These are phyloP conservation scores for Phylloporus sp. DNA, from an alignment of 768 basidiomycete species.

Conservation along the genomic window DNA sequence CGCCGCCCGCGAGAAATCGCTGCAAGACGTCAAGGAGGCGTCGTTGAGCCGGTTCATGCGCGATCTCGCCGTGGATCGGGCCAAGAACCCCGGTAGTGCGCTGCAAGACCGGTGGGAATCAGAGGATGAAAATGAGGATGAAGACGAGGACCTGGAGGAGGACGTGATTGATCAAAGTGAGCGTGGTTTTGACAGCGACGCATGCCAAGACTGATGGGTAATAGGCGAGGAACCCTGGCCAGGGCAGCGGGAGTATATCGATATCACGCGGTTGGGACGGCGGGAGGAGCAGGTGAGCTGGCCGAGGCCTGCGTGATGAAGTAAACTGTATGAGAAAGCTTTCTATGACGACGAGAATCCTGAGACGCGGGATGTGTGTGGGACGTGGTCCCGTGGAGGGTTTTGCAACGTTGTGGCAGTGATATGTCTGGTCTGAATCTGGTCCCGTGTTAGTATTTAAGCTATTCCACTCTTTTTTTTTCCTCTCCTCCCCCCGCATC, in stretches of 20 bases:
- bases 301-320: constrained; percentile 63
- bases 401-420: constrained; percentile 9
- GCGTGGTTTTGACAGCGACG: constrained; percentile 27
- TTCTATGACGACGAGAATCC: constrained; percentile 16
- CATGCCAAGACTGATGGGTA: constrained; percentile 8
- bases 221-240: constrained; percentile 67
- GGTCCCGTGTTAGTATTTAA: constrained; percentile 12
- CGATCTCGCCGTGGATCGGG: constrained; percentile 73
- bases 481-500: constrained; percentile 5
- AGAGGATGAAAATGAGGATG: constrained; percentile 49
- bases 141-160: constrained; percentile 41
- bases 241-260: constrained; percentile 71
- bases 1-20: constrained; percentile 54
- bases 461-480: constrained; percentile 1
- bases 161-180: constrained; percentile 70
- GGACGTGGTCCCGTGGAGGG: no score
- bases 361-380: constrained; percentile 4
- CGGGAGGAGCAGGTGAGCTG: constrained; percentile 58
- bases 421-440: constrained; percentile 4
- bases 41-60: constrained; percentile 73
- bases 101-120: constrained; percentile 59
- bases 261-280: constrained; percentile 58
- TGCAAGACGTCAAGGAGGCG: constrained; percentile 66
- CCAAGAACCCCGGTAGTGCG: constrained; percentile 53
- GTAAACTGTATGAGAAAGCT: constrained; percentile 14